Evolutionary conservation across 1,284 basidiomycete genomes (phyloP), one percentile per base, ranked within the genome.

Genomic region (Agroathelia rolfsii): DNA sequence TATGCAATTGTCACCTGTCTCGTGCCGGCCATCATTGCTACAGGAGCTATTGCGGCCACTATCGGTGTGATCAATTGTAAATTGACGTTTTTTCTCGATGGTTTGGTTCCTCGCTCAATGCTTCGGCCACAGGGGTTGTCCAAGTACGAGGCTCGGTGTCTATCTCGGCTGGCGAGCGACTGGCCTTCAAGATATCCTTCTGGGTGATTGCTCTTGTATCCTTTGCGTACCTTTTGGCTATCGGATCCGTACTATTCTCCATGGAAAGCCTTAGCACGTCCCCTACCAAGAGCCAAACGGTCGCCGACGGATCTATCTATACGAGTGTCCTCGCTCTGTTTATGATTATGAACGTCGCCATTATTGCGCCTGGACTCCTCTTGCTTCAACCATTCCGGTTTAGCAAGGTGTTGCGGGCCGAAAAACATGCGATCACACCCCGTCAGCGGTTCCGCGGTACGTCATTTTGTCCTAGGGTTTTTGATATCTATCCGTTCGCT

Each of bases 391-490:
- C 81, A 3, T 41, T 66, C 14, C 65, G 73, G 24, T 54, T 86
- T 10, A 69, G 69, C 63, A 60, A 52, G 35, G 68, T 78, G 20
- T 38, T 73, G 16, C 58, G 62, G 19, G 62, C 64, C 3, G 69
- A 77, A 45, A 66, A 59, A 37, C 58, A 60, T 15, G 75, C 78
- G 4, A 45, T 78, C 17, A 88, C 84, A 6, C 84, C 85, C 23
- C 64, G 85, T 17, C 76, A 86, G 50, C 62, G 69, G n/a, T 87
- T 86, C 58, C 58, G 82, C 60, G 72, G 83, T 83, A 46, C 42
- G 72, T 53, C 22, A 24, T 27, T 28, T 32, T 24, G 25, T 27
- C 18, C 24, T 18, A 38, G 6, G 9, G 32, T 24, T 4, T 12
- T 21, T 24, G 16, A 14, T 18, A 13, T 26, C n/a, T 9, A 21